Evolutionary conservation across 1,284 basidiomycete genomes (phyloP), one percentile per base, ranked within the genome.

Genomic region (Rhodotorula sp.): DNA sequence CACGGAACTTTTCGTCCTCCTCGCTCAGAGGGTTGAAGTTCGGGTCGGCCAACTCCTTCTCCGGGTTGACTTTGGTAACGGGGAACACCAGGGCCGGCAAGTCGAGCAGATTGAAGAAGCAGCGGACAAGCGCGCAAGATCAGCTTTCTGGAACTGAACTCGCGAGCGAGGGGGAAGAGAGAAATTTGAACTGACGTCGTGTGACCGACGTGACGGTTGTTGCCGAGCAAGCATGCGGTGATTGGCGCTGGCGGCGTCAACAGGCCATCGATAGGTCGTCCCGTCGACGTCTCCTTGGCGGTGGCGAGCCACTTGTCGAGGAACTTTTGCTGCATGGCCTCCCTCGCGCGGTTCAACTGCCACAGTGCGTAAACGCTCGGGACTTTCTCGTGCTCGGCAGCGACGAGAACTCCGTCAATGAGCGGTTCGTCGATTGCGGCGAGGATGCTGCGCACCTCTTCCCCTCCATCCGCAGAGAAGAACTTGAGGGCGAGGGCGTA

Each of bases 191-290:
- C 58, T 18, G 19, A 66, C 64, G n/a, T 54, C 1, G 65, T 67
- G 52, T 67, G 61, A 38, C 60, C 60, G 7, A 52, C 43, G 8
- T 60, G 60, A 1, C 21, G 23, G 54, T 67, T 67, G 3, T 28
- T 28, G 21, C 60, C 52, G 5, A 43, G 59, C 31, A 28, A 18
- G 14, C 31, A 45, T 2, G 65, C 65, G 43, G 65, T 61, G 14
- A 61, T 26, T 1, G 59, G 65, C 31, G 50, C 54, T 0, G 21
- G 38, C 2, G 65, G 65, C 10, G 81, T 81, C 50, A 90, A 85
- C 58, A 90, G 84, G 0, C 86, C 87, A 76, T 88, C 88, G 23
- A 89, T 83, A 7, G 82, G 81, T 61, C 86, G 81, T 16, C 86
- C 85, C n/a, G 83, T 83, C 28, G 78, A 65, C 0, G 87, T 88